phyloP scores from a whole-genome alignment of 176 grass and related monocot genomes.

The Oryza punctata region DNA sequence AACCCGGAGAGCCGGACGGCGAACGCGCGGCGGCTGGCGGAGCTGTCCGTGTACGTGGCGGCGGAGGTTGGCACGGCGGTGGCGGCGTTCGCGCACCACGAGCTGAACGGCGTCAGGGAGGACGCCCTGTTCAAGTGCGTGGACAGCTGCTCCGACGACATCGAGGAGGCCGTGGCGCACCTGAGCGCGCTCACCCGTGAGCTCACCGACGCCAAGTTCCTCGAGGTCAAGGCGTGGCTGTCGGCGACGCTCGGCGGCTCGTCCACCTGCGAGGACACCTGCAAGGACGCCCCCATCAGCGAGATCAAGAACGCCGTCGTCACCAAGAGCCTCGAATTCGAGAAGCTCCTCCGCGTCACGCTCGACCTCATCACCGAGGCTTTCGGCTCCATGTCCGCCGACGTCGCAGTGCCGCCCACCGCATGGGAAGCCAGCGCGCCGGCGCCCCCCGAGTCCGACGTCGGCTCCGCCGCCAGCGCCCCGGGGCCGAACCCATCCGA shows the following conservation, averaged over 20 bases:
- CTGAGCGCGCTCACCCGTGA: slow-evolving; percentile 48
- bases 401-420: slow-evolving; percentile 14
- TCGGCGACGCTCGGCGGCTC: slow-evolving; percentile 33
- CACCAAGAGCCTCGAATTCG: slow-evolving; percentile 57
- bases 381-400: slow-evolving; percentile 5
- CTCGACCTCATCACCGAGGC: slow-evolving; percentile 49
- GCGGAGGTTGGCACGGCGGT: slow-evolving; percentile 44
- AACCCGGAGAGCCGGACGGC: slow-evolving; percentile 43
- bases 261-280: slow-evolving; percentile 46
- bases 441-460: too few species aligned
- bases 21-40: slow-evolving; percentile 37
- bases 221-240: slow-evolving; percentile 45
- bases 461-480: not conserved
- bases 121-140: slow-evolving; percentile 33
- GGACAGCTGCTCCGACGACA: slow-evolving; percentile 49
- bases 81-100: slow-evolving; percentile 39
- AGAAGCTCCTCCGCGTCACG: slow-evolving; percentile 54
- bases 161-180: slow-evolving; percentile 59
- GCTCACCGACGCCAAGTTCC: slow-evolving; percentile 48
- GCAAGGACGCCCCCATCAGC: slow-evolving; percentile 41
- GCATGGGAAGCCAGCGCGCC: not conserved
- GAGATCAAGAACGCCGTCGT: slow-evolving; percentile 44
- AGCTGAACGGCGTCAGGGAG: slow-evolving; percentile 26
- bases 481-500: not conserved
- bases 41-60: slow-evolving; percentile 45